phyloP scores from a whole-genome alignment of 2,329 filamentous ascomycete genomes.

The Bertia moriformis region DNA sequence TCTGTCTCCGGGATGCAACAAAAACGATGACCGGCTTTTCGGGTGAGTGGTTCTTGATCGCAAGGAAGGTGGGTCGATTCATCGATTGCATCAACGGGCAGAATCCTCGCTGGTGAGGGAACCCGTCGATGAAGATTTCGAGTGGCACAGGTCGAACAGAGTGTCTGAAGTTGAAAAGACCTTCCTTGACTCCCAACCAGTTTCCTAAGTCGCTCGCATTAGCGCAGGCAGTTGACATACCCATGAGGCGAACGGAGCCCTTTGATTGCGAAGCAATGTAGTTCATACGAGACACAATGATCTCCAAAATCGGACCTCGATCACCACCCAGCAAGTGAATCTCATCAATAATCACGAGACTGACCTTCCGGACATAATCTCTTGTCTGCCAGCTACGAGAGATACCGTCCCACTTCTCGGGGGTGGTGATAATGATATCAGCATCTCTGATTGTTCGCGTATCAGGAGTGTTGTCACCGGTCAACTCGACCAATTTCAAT shows the following conservation, averaged over 20 bases:
- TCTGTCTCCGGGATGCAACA: constrained; percentile 87
- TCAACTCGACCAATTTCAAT: constrained; percentile 83
- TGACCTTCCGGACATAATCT: constrained; percentile 88
- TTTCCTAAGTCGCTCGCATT: constrained; percentile 89
- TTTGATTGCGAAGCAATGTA: constrained; percentile 94
- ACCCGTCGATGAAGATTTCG: constrained; percentile 94
- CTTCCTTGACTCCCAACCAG: constrained; percentile 93
- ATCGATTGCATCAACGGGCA: constrained; percentile 98
- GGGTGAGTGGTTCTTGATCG: constrained; percentile 91
- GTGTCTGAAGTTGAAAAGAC: constrained; percentile 91
- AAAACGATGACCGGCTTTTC: constrained; percentile 97
- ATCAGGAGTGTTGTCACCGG: constrained; percentile 94
- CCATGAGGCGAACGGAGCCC: constrained; percentile 72
- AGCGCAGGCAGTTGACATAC: constrained; percentile 98
- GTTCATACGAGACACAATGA: constrained; percentile 91
- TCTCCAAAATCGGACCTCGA: constrained; percentile 91
- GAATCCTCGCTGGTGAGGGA: constrained; percentile 87
- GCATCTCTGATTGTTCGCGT: constrained; percentile 89
- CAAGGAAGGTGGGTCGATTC: constrained; percentile 92
- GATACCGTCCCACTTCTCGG: constrained; percentile 99
- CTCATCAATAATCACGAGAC: constrained; percentile 93
- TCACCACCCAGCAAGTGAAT: constrained; percentile 95
- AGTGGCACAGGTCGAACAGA: constrained; percentile 91
- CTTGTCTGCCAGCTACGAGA: constrained; percentile 97
- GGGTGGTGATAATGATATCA: constrained; percentile 95